Conservation (phyloP, 768 basidiomycete genomes). For the Boletus subcaerulescens region DNA sequence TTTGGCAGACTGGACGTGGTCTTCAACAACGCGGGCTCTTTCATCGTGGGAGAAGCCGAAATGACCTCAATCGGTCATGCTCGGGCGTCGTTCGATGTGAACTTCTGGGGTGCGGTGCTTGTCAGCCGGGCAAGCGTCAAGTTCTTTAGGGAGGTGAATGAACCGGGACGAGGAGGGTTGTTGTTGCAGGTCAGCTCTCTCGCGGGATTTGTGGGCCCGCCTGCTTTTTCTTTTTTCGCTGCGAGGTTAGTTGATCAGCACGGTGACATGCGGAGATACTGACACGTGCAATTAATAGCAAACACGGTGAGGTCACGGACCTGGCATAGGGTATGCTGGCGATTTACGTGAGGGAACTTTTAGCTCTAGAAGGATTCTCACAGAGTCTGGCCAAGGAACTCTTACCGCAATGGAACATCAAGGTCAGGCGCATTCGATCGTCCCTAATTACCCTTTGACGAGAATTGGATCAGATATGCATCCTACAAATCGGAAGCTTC, state of each 20-base stretch:
- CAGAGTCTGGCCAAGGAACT: constrained; percentile 36
- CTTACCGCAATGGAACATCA: constrained; percentile 42
- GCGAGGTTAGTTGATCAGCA: constrained; percentile 10
- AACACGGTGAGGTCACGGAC: constrained; percentile 14
- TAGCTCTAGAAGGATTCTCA: constrained; percentile 36
- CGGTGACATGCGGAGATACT: constrained; percentile 10
- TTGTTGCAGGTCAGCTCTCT: constrained; percentile 36
- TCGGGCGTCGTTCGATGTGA: constrained; percentile 23
- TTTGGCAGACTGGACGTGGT: constrained; percentile 18
- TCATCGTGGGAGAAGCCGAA: constrained; percentile 24
- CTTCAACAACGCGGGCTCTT: constrained; percentile 21
- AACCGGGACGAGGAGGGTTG: constrained; percentile 31
- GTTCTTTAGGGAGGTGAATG: constrained; percentile 36
- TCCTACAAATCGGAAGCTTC: constrained; percentile 18
- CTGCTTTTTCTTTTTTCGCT: constrained; percentile 15
- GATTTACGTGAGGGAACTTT: background rate
- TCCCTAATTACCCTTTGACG: background rate
- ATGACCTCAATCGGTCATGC: constrained; percentile 16
- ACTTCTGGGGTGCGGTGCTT: constrained; percentile 28
- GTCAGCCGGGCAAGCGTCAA: constrained; percentile 26
- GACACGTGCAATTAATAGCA: constrained; percentile 1
- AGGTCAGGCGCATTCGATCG: background rate
- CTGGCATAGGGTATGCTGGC: background rate
- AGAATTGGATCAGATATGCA: constrained; percentile 14
- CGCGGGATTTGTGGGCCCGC: constrained; percentile 21